Percentiles rank a stretch among this genome's conserved stretches.
Evolutionary conservation across 2,329 filamentous ascomycete genomes (phyloP).

Genomic region (Fusarium sp.): DNA sequence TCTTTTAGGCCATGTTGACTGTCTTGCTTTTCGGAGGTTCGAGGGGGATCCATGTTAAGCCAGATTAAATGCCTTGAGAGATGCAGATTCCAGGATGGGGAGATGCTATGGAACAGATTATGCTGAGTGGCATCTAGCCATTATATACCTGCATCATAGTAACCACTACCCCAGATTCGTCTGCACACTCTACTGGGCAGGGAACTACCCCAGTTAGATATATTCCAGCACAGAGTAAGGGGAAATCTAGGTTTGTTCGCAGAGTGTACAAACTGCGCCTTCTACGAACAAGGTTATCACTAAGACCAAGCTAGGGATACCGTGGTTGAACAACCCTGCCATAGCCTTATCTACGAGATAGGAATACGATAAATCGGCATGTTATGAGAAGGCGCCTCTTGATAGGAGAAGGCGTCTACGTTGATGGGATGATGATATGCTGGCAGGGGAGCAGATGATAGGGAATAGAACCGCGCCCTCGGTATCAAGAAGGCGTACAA

Average conservation of each 20-base stretch:
- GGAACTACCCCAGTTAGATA: not conserved
- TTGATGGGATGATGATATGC: not conserved
- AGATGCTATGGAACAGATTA: too few species aligned
- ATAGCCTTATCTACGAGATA: not conserved
- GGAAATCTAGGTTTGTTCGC: not conserved
- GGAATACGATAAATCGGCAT: not conserved
- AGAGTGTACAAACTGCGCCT: not conserved
- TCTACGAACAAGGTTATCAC: not conserved
- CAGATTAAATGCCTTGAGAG: not conserved
- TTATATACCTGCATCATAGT: not conserved
- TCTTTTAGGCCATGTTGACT: not conserved
- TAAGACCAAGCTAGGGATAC: not conserved
- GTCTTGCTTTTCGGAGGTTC: not conserved
- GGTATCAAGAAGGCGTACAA: not conserved
- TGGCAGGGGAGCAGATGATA: too few species aligned
- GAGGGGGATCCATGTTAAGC: not conserved
- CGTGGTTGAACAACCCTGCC: not conserved
- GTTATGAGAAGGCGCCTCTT: not conserved
- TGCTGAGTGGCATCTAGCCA: not conserved
- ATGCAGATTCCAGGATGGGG: not conserved
- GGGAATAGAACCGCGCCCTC: not conserved
- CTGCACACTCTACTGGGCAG: not conserved
- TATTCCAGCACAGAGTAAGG: not conserved
- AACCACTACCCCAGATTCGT: not conserved
- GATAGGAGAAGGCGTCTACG: not conserved